Conservation (phyloP, 257 asterid species). For the Scutellaria minor region DNA sequence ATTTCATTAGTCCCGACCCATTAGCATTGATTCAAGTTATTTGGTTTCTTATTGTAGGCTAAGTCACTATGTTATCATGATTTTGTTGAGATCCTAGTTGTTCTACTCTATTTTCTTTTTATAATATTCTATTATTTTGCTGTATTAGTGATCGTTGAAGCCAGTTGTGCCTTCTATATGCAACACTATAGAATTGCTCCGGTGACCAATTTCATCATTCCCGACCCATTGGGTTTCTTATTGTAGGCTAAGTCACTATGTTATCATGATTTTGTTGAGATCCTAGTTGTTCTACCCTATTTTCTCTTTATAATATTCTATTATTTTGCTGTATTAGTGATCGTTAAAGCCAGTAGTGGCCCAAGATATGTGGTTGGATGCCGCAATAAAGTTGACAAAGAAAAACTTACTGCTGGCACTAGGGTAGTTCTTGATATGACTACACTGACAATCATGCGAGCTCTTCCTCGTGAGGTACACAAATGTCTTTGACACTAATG, state of each 20-base stretch:
- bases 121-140: neutral
- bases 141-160: conserved; percentile 82
- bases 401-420: conserved; percentile 87
- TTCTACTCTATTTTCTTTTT: neutral
- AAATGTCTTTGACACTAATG: conserved; percentile 5
- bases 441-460: conserved; percentile 95
- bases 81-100: neutral
- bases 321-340: conserved; percentile 53
- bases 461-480: conserved; percentile 94
- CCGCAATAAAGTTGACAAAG: conserved; percentile 94
- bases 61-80: conserved; percentile 6
- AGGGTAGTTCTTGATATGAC: conserved; percentile 98
- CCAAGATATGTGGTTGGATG: conserved; percentile 98
- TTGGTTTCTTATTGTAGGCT: neutral
- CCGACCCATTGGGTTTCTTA: conserved; percentile 2
- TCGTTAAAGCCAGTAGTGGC: conserved; percentile 94
- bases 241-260: neutral
- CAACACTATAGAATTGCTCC: neutral
- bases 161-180: conserved; percentile 56
- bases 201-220: neutral
- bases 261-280: conserved; percentile 1
- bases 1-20: neutral
- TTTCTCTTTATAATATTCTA: neutral
- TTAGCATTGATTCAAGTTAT: neutral
- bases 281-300: neutral